Base-by-base conservation (phyloP, 257 asterid species). In the Nicotiana obtusifolia region DNA sequence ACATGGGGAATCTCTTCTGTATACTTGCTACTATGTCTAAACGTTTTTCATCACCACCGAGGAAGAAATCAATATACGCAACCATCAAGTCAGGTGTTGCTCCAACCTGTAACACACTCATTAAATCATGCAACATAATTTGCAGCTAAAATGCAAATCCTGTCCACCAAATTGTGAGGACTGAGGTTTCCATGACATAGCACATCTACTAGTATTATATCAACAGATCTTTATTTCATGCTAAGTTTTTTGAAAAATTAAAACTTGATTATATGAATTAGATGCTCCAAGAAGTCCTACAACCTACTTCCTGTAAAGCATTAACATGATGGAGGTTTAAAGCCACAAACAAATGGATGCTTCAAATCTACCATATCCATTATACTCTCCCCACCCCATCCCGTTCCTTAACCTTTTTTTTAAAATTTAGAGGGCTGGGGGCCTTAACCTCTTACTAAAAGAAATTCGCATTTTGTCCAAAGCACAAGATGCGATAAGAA, bases 31-130 rank as follows among this genome's bases (percentile, higher is more conserved):
- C 98, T 62, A 94, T 91, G 87, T 94, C 98, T 84, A 92, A 76
- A 19, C 96, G 97, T 84, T 93, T 94, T 89, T 94, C 98, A 86
- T 94, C 98, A 85, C 97, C 98, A 22, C 98, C 98, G 75, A 94
- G 97, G 93, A 91, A 94, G 86, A 94, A 94, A 86, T 94, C 98
- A 80, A 94, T 93, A 84, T 93, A 94, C 64, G 96, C 92, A 83
- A 92, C 94, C 96, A 94, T 89, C 94, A 94, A 91, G 86, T 94
- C 98, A 81, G 97, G 94, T 80, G 97, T 92, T 80, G 98, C 98
- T 86, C 98, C 98, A 77, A 94, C 98, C 98, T 94, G 94, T 84
- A 91, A 35, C 52, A 83, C 79, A 60, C 80, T 49, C n/a, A 31
- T 44, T 14, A 49, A 71, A 75, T n/a, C 68, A 31, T 49, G 83